Base-by-base conservation (phyloP, 164 flowering plant species). In the Nymphaea thermarum region DNA sequence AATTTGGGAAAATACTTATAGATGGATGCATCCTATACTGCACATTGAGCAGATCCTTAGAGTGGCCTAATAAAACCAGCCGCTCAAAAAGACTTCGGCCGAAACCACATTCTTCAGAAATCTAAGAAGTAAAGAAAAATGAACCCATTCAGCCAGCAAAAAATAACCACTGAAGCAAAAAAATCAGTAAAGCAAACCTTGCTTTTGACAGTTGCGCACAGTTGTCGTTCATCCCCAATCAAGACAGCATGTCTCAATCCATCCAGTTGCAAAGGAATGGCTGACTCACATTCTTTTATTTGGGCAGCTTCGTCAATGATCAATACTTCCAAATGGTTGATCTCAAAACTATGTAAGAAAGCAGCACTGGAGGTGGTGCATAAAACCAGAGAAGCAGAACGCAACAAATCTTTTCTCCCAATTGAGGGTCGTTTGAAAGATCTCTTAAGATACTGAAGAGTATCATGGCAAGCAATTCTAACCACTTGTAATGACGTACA, bases 261-360 rank as follows among this genome's bases (percentile, higher is more conserved):
- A 3, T 64, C 12, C 43, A 85, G 71, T 64, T 76, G 86, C 18
- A 84, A 66, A 0, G 87, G 86, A 12, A 86, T 81, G 2, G 66
- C 44, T 15, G 90, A 82, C 59, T 86, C 88, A 69, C 82, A 83
- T 66, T 86, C 88, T 68, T 78, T 84, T 4, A 86, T 51, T 65
- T 82, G 85, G 4, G 87, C 85, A 17, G 85, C 91, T 77, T 83
- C 88, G 66, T 86, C 88, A 62, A 84, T 73, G 12, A 86, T 68
- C 57, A 82, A 66, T 65, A 79, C 53, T 44, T 77, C 43, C 43
- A 83, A 14, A 2, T 72, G 76, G 7, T 14, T 4, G 7, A 43
- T 70, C 44, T 44, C 69, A 2, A 17, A 16, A 36, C 1, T 18
- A 43, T 67, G 76, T 59, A 82, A 62, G 44, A 66, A 70, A 63